Conservation (phyloP, 2,329 filamentous ascomycete genomes). For the Xylariaceae sp. region DNA sequence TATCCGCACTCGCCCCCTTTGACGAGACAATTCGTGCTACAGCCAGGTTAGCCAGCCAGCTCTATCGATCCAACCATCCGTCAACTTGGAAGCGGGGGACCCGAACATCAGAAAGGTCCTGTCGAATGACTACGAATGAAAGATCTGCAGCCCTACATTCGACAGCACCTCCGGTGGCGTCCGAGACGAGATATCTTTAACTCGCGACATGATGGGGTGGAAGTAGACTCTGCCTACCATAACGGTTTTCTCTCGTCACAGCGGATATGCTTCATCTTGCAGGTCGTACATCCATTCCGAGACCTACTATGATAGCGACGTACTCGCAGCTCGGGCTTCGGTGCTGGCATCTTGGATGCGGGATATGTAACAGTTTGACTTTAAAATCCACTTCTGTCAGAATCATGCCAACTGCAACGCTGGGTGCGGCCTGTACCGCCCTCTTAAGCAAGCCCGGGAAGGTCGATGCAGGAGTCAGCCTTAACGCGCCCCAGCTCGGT, state of each 20-base stretch:
- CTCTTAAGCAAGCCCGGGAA: constrained; percentile 22
- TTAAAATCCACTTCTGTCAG: constrained; percentile 19
- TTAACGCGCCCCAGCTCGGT: constrained; percentile 22
- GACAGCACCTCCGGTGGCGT: constrained; percentile 12
- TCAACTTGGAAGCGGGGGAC: background rate
- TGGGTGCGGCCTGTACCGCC: constrained; percentile 19
- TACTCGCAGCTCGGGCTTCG: constrained; percentile 33
- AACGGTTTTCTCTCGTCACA: constrained; percentile 38
- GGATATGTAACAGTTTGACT: background rate
- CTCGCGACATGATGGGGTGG: constrained; percentile 10
- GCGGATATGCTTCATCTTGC: constrained; percentile 37
- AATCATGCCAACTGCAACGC: constrained; percentile 12
- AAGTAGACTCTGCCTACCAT: constrained; percentile 33
- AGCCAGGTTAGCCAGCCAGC: constrained; percentile 15
- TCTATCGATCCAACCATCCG: background rate
- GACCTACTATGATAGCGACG: constrained; percentile 37
- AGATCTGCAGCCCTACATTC: constrained; percentile 26
- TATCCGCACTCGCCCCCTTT: constrained; percentile 37
- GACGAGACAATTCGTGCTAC: constrained; percentile 36
- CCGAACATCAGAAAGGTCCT: constrained; percentile 1
- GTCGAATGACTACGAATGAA: constrained; percentile 25
- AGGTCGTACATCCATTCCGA: constrained; percentile 37
- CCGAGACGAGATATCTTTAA: constrained; percentile 14
- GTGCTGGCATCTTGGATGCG: constrained; percentile 30
- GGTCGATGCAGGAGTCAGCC: constrained; percentile 29